These are phyloP conservation scores for Leccinum longicurvipes DNA, from an alignment of 768 basidiomycete species.

Conservation along the genomic window DNA sequence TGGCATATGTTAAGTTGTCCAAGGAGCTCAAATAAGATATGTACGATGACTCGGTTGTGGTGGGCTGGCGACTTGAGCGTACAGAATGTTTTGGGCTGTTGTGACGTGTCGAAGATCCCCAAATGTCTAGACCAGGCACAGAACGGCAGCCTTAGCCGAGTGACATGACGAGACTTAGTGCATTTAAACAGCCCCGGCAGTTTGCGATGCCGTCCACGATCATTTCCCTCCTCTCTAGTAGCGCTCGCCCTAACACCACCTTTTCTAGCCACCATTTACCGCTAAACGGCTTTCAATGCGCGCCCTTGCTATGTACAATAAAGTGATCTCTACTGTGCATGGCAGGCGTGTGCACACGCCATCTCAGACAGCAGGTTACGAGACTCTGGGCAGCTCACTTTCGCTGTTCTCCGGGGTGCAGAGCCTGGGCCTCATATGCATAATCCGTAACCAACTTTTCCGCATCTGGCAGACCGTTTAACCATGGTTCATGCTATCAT, in stretches of 20 bases:
- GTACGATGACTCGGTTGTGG: too few relatives aligned
- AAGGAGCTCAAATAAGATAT: too few relatives aligned
- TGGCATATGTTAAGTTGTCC: too few relatives aligned
- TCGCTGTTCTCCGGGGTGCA: not conserved
- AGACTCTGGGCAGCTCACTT: not conserved
- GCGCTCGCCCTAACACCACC: not conserved
- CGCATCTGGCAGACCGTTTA: not conserved
- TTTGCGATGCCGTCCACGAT: too few relatives aligned
- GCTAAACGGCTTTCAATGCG: conserved; percentile 12
- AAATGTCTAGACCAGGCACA: too few relatives aligned
- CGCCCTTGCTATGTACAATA: conserved; percentile 25
- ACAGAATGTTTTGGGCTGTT: too few relatives aligned
- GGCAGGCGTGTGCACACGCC: conserved; percentile 25
- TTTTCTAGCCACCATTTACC: conserved; percentile 13
- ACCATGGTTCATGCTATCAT: not conserved
- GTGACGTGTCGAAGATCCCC: too few relatives aligned
- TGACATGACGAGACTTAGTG: not conserved
- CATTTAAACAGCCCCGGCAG: not conserved
- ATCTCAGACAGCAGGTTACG: conserved; percentile 1
- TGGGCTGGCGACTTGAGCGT: too few relatives aligned
- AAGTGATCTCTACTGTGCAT: conserved; percentile 24
- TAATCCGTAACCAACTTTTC: not conserved
- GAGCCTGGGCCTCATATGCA: not conserved
- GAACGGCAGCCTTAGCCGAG: not conserved
- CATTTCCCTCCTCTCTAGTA: not conserved